Conservation (phyloP, 2,329 filamentous ascomycete species). For the Coleophoma eucalyptorum region DNA sequence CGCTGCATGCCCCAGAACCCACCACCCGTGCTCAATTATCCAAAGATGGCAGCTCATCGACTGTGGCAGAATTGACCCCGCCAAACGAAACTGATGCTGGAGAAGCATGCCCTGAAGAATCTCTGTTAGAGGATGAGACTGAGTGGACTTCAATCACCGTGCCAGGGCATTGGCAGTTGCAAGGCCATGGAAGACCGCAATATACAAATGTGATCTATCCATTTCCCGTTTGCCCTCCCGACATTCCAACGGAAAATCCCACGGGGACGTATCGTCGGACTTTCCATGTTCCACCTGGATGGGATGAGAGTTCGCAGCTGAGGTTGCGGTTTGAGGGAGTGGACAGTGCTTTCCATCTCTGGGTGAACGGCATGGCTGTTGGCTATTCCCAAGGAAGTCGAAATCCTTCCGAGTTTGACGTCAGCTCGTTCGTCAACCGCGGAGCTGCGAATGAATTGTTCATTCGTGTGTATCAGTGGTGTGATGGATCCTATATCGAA, state of each 20-base stretch:
- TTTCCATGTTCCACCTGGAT: slow-evolving; percentile 41
- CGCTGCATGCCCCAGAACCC: slow-evolving; percentile 40
- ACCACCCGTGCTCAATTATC: slow-evolving; percentile 9
- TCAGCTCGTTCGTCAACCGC: slow-evolving; percentile 46
- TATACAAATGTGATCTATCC: slow-evolving; percentile 68
- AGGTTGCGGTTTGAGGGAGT: slow-evolving; percentile 68
- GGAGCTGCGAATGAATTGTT: slow-evolving; percentile 49
- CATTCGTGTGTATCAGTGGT: slow-evolving; percentile 69
- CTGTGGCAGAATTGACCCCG: not conserved
- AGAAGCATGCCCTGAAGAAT: not conserved
- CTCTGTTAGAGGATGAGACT: not conserved
- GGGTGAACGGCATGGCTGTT: slow-evolving; percentile 59
- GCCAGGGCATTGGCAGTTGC: slow-evolving; percentile 67
- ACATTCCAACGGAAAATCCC: slow-evolving; percentile 48
- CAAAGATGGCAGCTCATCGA: slow-evolving; percentile 18
- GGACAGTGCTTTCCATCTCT: slow-evolving; percentile 67
- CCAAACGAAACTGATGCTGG: not conserved
- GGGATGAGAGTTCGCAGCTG: slow-evolving; percentile 42
- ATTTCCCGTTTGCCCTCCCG: slow-evolving; percentile 61
- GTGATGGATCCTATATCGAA: slow-evolving; percentile 66
- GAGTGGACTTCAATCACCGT: slow-evolving; percentile 44
- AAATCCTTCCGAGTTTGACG: slow-evolving; percentile 67
- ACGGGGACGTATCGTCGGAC: slow-evolving; percentile 48
- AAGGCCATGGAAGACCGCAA: slow-evolving; percentile 62
- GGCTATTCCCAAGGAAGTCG: slow-evolving; percentile 68